Conservation (phyloP, 306 rosid species). For the Trichosanthes cucumerina region DNA sequence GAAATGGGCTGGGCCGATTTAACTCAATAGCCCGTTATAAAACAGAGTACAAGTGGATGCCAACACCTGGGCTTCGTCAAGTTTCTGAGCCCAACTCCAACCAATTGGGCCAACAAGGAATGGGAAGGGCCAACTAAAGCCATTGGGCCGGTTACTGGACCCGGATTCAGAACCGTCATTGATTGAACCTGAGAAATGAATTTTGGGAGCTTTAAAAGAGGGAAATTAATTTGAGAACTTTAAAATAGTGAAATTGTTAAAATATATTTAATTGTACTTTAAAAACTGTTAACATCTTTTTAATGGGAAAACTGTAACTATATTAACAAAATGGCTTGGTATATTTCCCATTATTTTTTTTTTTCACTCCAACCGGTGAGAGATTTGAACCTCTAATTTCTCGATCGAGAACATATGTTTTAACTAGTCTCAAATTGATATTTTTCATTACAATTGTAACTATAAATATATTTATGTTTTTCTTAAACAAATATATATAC, state of each 20-base stretch:
- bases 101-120: background rate
- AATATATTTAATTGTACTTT: background rate
- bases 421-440: too few relatives aligned
- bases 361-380: too few relatives aligned
- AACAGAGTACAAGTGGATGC: slow-evolving; percentile 14
- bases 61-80: slow-evolving; percentile 12
- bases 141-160: background rate
- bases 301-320: background rate
- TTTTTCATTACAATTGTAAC: too few relatives aligned
- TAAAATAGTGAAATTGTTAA: background rate
- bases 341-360: background rate
- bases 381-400: too few relatives aligned
- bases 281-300: background rate
- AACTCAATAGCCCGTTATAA: background rate
- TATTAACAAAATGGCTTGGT: background rate
- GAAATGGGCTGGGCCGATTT: background rate
- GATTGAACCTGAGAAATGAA: background rate
- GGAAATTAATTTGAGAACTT: background rate
- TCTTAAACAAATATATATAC: too few relatives aligned
- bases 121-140: background rate
- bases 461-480: too few relatives aligned
- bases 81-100: background rate
- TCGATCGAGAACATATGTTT: too few relatives aligned
- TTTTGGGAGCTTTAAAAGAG: background rate
- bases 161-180: background rate